A percentile compares a stretch with the other conserved stretches of the same genome.
phyloP scores from a whole-genome alignment of 768 basidiomycete genomes.

The Clitopilus passeckerianus region DNA sequence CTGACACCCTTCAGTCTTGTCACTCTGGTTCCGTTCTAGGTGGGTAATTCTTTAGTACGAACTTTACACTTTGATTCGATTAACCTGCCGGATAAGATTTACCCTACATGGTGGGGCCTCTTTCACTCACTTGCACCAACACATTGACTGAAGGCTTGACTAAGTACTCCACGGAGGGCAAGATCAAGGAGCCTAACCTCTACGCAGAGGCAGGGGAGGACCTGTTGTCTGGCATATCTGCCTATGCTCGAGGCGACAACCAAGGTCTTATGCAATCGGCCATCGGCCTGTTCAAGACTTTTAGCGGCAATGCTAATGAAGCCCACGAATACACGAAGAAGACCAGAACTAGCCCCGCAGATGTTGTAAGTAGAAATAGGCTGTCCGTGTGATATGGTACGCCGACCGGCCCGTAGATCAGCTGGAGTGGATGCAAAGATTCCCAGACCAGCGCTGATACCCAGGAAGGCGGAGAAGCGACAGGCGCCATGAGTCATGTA shows the following conservation, averaged over 20 bases:
- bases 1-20: conserved; percentile 49
- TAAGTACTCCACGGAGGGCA: conserved; percentile 92
- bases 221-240: conserved; percentile 68
- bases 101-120: conserved; percentile 51
- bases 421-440: conserved; percentile 82
- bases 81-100: conserved; percentile 37
- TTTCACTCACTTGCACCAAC: background rate
- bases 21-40: conserved; percentile 89
- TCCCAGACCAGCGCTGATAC: conserved; percentile 81
- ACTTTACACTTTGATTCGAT: too few relatives aligned
- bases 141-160: background rate
- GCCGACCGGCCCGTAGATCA: conserved; percentile 44
- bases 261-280: conserved; percentile 73
- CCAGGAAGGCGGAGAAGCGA: conserved; percentile 56
- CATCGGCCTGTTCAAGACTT: conserved; percentile 68
- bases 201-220: conserved; percentile 86
- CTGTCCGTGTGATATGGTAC: background rate
- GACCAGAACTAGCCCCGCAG: conserved; percentile 76
- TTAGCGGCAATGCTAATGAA: conserved; percentile 59
- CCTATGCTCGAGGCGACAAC: conserved; percentile 78
- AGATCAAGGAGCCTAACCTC: conserved; percentile 90
- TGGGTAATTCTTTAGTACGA: conserved; percentile 20
- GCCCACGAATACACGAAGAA: conserved; percentile 56
- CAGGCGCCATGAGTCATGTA: conserved; percentile 80
- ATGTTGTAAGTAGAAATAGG: conserved; percentile 56